Evolutionary conservation across 257 asterid species (phyloP), one percentile per base, ranked within the genome.

Genomic region (Apocynum venetum): DNA sequence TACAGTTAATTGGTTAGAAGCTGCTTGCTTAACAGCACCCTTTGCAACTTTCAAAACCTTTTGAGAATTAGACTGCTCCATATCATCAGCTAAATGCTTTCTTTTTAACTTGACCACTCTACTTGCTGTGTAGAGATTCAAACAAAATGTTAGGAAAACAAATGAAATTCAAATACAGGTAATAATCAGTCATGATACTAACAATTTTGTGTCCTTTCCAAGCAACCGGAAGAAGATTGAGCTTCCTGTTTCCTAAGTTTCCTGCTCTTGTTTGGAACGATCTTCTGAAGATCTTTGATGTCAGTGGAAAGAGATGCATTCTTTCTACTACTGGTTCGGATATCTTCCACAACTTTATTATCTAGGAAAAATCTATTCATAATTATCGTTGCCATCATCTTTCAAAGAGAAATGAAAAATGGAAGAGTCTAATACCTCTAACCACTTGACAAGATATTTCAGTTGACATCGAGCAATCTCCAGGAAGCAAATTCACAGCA

Each of bases 21-120:
- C 78, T 71, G 88, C 82, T 85, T 86, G 90, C 79, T 83, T 87
- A 56, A 83, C 75, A 76, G 74, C 76, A 56, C 82, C 81, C 80
- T 80, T 88, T 51, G 84, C 83, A 67, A 81, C 85, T 85, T 87
- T 92, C 86, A 77, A 88, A 80, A 80, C 82, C 81, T 90, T 89
- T 65, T 76, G 86, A 46, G 91, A 60, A 74, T 56, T 84, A 69
- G 87, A 85, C 61, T 78, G 84, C 70, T 82, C 83, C 66, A 82
- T 68, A 80, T 89, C 87, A 79, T 88, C 92, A 79, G 40, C 81
- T 76, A 56, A 48, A 76, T 81, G 85, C 86, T 89, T 90, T 84
- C 87, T 85, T 85, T 89, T 87, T 81, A 76, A 83, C 63, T 90
- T 89, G 44, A 77, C 76, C 75, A 76, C 86, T 80, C 86, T 90